Evolutionary conservation across 345 rosid species (phyloP).

Genomic region (Anastatica hierochuntica): DNA sequence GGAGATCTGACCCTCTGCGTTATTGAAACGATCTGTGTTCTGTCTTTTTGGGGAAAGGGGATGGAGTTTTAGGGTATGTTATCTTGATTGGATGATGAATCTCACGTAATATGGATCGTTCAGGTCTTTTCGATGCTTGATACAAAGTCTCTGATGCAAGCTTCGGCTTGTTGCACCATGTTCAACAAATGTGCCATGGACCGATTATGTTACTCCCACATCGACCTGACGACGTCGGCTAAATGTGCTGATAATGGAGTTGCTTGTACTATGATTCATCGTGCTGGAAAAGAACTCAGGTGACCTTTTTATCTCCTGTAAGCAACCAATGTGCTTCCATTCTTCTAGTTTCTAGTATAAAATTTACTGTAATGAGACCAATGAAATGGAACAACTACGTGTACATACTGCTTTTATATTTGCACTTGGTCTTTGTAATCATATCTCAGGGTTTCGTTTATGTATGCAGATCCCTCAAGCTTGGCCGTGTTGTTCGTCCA

Average conservation of each 20-base stretch:
- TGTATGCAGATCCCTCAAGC: constrained; percentile 57
- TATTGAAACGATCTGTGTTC: no score
- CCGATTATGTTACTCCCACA: constrained; percentile 57
- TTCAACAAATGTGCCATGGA: constrained; percentile 81
- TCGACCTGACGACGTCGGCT: constrained; percentile 64
- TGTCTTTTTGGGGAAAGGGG: no score
- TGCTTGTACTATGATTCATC: constrained; percentile 71
- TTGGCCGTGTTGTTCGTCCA: constrained; percentile 69
- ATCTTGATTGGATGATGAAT: no score
- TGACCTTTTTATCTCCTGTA: background rate
- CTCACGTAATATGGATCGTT: no score
- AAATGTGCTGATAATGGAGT: constrained; percentile 60
- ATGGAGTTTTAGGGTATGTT: no score
- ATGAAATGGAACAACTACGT: background rate
- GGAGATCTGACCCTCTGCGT: no score
- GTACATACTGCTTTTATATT: no score
- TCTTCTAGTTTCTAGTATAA: background rate
- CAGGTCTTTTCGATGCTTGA: constrained; percentile 88
- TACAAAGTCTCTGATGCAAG: constrained; percentile 68
- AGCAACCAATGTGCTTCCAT: background rate
- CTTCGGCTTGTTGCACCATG: constrained; percentile 68
- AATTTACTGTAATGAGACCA: background rate
- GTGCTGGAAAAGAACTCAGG: constrained; percentile 77
- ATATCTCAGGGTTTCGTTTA: no score
- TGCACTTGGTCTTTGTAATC: no score